Base-by-base conservation (phyloP, 768 basidiomycete genomes). In the Rhodotorula kratochvilovae region DNA sequence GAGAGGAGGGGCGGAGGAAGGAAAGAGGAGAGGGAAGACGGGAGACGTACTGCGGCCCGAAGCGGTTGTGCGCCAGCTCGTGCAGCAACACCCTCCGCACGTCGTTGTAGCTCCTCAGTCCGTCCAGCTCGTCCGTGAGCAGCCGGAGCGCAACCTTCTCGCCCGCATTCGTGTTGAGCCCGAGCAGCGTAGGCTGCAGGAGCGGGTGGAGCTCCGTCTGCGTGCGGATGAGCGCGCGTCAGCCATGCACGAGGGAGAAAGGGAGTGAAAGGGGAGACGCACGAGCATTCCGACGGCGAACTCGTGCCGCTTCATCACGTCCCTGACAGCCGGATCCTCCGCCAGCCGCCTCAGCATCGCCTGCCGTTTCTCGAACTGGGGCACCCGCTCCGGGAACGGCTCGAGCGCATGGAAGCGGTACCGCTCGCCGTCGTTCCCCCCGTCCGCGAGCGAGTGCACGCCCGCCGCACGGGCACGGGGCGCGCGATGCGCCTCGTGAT, bases 161-260 rank as follows among this genome's bases (percentile, higher is more conserved):
- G 2, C 76, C 76, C 15, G 66, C 61, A 56, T 77, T 77, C 55
- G 75, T 77, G 72, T 77, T 77, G n/a, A 77, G 63, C 1, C 76
- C 76, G 50, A 77, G 70, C 11, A 77, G 62, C 17, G 74, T 75
- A 0, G 76, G 76, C 25, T 75, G 73, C 35, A 70, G 57, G 13
- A 63, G 19, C 12, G 65, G 69, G 33, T 75, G 68, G 16, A 73
- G 57, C 39, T 71, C 71, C 27, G 68, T 72, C 25, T 27, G 17
- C 10, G 8, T 23, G 42, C 11, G n/a, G 11, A 35, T 1, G 25
- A 25, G 4, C 29, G 27, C 48, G n/a, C 23, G 35, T 21, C 42
- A 46, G 46, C 27, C 11, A 33, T 12, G 13, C 17, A 23, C 29
- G 60, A 25, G 43, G 35, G 29, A 25, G 42, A 4, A 35, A 23